Conservation (phyloP, 257 asterid genomes). For the Lycium ferocissimum region DNA sequence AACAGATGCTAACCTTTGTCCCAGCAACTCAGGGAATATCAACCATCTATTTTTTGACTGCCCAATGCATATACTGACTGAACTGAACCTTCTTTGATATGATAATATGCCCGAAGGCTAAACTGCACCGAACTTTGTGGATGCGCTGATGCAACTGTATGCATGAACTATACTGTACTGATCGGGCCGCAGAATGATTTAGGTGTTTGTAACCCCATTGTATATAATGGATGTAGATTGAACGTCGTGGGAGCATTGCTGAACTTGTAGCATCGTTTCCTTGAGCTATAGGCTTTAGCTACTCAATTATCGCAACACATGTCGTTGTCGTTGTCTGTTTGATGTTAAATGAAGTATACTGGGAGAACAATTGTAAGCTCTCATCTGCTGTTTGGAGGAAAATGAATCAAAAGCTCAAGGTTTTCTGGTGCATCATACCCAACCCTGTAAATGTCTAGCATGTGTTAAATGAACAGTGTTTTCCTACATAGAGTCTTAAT, state of each 20-base stretch:
- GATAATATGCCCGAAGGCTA: not conserved
- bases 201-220: not conserved
- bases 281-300: not conserved
- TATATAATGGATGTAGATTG: not conserved
- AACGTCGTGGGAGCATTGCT: not conserved
- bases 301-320: not conserved
- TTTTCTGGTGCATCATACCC: not conserved
- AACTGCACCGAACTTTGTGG: conserved; percentile 6
- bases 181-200: not conserved
- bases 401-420: not conserved
- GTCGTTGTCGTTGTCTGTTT: not conserved
- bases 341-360: not conserved
- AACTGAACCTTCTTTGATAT: not conserved
- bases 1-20: conserved; percentile 5
- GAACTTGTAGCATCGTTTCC: not conserved
- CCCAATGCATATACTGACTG: not conserved
- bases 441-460: no score
- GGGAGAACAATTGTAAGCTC: not conserved
- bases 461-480: no score
- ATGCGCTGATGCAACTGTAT: not conserved
- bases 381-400: not conserved
- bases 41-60: not conserved
- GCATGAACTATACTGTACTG: not conserved
- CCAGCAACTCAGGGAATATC: not conserved
- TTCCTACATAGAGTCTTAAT: no score